Conservation (phyloP, 2,329 filamentous ascomycete genomes). For the Xylaria sp. region DNA sequence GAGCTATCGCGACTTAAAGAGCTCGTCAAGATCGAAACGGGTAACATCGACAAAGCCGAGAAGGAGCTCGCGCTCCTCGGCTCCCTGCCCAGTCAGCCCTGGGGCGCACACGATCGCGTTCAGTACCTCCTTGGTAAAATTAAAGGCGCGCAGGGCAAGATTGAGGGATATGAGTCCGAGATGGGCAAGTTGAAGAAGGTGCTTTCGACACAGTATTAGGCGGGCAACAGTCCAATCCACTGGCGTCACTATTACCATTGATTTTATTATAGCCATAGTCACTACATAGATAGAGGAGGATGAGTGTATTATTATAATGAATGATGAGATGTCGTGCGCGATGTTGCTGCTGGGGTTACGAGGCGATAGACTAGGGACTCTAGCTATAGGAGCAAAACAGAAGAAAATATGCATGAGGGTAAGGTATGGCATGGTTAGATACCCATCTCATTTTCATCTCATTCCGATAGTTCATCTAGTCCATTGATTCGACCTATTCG, state of each 20-base stretch:
- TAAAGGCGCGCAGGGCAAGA: constrained; percentile 76
- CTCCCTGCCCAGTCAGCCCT: constrained; percentile 74
- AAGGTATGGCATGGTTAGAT: constrained; percentile 12
- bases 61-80: constrained; percentile 79
- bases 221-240: background rate
- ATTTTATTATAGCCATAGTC: background rate
- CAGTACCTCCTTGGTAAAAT: constrained; percentile 81
- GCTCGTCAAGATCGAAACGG: constrained; percentile 76
- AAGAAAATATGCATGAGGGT: background rate
- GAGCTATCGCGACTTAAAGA: constrained; percentile 77
- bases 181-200: constrained; percentile 78
- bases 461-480: background rate
- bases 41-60: constrained; percentile 82
- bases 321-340: background rate
- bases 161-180: constrained; percentile 78
- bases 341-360: background rate
- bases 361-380: background rate
- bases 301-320: background rate
- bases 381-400: background rate
- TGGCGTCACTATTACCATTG: background rate
- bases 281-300: background rate
- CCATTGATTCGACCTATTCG: no score
- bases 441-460: constrained; percentile 31
- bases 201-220: constrained; percentile 55
- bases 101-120: constrained; percentile 73